A percentile compares a stretch with the other conserved stretches of the same genome.
These are phyloP conservation scores for Podaxis sp. DNA, from an alignment of 768 basidiomycete genomes.

Conservation along the genomic window DNA sequence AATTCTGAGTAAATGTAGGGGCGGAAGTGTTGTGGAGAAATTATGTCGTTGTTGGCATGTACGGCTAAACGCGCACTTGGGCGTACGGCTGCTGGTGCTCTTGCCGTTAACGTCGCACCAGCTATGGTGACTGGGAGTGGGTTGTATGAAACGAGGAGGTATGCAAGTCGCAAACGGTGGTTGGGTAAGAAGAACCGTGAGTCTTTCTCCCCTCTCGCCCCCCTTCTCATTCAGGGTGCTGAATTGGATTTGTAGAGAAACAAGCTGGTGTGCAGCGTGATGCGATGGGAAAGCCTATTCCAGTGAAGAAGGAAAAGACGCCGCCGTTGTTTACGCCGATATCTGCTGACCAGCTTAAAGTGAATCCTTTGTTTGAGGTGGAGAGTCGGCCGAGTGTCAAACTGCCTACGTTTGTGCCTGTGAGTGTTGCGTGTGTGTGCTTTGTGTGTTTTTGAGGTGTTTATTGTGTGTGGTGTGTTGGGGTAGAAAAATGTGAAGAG, in stretches of 20 bases:
- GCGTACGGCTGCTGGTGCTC: background rate
- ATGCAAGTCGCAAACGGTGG: conserved; percentile 4
- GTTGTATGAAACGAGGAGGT: background rate
- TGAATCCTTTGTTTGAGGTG: conserved; percentile 1
- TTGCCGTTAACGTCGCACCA: background rate
- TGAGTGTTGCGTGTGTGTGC: conserved; percentile 5
- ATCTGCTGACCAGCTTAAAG: conserved; percentile 7
- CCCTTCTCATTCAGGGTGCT: background rate
- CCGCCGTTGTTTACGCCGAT: conserved; percentile 14
- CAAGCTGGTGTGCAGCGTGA: conserved; percentile 1
- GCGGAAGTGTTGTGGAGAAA: too few relatives aligned
- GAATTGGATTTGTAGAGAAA: background rate
- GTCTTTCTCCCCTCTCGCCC: background rate
- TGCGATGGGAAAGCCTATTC: conserved; percentile 2
- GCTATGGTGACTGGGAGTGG: background rate
- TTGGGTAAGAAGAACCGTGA: background rate
- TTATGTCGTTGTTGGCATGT: conserved; percentile 3
- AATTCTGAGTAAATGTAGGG: too few relatives aligned
- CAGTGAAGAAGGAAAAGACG: conserved; percentile 1
- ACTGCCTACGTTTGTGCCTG: conserved; percentile 11
- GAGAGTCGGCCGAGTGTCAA: background rate
- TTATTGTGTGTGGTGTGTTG: background rate
- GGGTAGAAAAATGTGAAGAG: conserved; percentile 25
- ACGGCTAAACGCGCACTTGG: background rate
- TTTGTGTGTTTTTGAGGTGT: background rate